Evolutionary conservation across 257 asterid species (phyloP).

Genomic region (Salvia rosmarinus): DNA sequence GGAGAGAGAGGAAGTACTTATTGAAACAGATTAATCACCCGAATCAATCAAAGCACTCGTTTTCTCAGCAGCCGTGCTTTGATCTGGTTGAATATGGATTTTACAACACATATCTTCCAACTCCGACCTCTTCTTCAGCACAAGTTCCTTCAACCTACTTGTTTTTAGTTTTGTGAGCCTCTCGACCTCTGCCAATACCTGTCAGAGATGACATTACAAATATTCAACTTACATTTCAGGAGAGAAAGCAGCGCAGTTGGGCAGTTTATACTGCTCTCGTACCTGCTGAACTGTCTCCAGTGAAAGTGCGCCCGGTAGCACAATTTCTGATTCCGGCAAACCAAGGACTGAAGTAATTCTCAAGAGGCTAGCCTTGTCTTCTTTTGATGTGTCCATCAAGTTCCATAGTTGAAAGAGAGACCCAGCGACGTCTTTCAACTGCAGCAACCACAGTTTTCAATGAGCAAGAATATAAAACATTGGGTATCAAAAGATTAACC

Average conservation of each 20-base stretch:
- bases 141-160: slow-evolving; percentile 92
- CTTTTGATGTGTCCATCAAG: slow-evolving; percentile 74
- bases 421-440: slow-evolving; percentile 79
- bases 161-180: slow-evolving; percentile 82
- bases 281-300: slow-evolving; percentile 79
- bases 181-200: slow-evolving; percentile 82
- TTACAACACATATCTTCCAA: slow-evolving; percentile 77
- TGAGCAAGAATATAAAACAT: slow-evolving; percentile 31
- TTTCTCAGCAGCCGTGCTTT: slow-evolving; percentile 87
- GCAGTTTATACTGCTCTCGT: slow-evolving; percentile 13
- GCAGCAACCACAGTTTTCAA: slow-evolving; percentile 40
- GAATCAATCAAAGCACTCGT: slow-evolving; percentile 89
- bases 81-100: slow-evolving; percentile 81
- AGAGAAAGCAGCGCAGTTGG: slow-evolving; percentile 3
- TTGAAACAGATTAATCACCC: slow-evolving; percentile 49
- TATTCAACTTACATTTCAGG: neutral
- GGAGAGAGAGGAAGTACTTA: slow-evolving; percentile 1
- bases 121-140: slow-evolving; percentile 80
- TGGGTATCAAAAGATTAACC: slow-evolving; percentile 12
- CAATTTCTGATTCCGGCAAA: slow-evolving; percentile 62
- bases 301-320: slow-evolving; percentile 72
- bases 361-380: slow-evolving; percentile 62
- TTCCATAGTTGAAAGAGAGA: slow-evolving; percentile 85
- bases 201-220: slow-evolving; percentile 29
- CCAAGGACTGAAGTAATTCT: slow-evolving; percentile 59